phyloP scores from a whole-genome alignment of 2,329 filamentous ascomycete species.

The Blumeria hordei region DNA sequence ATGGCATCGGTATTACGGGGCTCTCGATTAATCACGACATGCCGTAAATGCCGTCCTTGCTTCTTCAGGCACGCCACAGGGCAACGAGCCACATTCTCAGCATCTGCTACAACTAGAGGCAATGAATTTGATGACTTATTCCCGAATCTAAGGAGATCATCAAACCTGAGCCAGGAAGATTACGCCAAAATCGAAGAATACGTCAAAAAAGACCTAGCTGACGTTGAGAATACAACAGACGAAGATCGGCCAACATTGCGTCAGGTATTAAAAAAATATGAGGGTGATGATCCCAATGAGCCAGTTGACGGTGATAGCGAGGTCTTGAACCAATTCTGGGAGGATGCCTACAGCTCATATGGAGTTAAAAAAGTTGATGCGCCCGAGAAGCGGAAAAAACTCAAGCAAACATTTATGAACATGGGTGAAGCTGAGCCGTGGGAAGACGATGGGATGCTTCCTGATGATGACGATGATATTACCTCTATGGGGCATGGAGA shows the following conservation, averaged over 20 bases:
- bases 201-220: conserved; percentile 1
- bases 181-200: not conserved
- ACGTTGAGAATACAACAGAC: conserved; percentile 2
- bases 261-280: not conserved
- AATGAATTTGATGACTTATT: not conserved
- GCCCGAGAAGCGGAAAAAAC: conserved; percentile 3
- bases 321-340: not conserved
- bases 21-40: not conserved
- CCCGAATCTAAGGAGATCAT: not conserved
- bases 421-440: conserved; percentile 13
- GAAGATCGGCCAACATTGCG: not conserved
- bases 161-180: not conserved
- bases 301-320: not conserved
- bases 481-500: conserved; percentile 63
- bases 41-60: not conserved
- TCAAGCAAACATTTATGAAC: conserved; percentile 15
- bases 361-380: conserved; percentile 1
- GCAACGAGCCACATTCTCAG: not conserved
- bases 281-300: not conserved
- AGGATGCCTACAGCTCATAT: not conserved
- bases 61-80: not conserved
- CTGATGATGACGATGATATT: conserved; percentile 64
- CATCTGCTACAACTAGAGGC: not conserved
- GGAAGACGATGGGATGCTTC: conserved; percentile 14
- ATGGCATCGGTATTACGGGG: not conserved